Percentiles rank a stretch among this genome's conserved stretches.
These are phyloP conservation scores for Pythium phragmitis DNA, from an alignment of 352 stramenopile species.

Conservation along the genomic window DNA sequence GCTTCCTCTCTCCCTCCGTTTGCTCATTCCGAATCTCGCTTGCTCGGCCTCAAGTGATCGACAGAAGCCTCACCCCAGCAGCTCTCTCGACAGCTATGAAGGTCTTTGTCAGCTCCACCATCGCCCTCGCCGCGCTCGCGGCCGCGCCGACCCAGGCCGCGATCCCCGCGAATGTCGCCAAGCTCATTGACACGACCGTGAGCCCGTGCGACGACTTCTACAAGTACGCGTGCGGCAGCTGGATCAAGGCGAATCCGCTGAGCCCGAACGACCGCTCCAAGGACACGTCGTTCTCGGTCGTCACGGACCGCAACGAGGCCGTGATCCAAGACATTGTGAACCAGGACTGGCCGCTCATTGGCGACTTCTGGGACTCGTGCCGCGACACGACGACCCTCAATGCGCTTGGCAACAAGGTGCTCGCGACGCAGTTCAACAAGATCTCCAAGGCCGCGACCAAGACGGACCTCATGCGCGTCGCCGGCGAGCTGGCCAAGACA, in stretches of 20 bases:
- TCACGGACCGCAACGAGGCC: conserved; percentile 51
- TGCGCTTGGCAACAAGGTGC: conserved; percentile 36
- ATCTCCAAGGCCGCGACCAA: conserved; percentile 34
- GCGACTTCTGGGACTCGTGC: conserved; percentile 67
- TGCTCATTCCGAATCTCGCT: conserved; percentile 31
- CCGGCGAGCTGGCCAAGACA: conserved; percentile 41
- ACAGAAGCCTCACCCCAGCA: conserved; percentile 5
- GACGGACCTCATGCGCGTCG: conserved; percentile 40
- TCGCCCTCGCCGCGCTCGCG: conserved; percentile 18
- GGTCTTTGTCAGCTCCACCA: conserved; percentile 26
- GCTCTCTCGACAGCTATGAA: conserved; percentile 20
- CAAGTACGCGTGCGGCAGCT: conserved; percentile 50
- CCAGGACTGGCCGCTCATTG: conserved; percentile 60
- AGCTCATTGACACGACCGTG: conserved; percentile 41
- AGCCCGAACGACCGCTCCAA: conserved; percentile 25
- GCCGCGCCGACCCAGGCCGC: conserved; percentile 19
- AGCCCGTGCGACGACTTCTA: conserved; percentile 78
- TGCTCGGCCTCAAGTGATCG: conserved; percentile 27
- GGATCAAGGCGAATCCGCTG: conserved; percentile 32
- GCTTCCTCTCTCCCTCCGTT: not conserved
- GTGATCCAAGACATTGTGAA: conserved; percentile 57
- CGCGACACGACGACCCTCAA: conserved; percentile 52
- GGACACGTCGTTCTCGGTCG: conserved; percentile 48
- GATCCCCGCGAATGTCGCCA: conserved; percentile 36
- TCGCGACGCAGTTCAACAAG: conserved; percentile 40